phyloP scores from a whole-genome alignment of 805 yeast species.

The Trichomonascus vanleenenianus region DNA sequence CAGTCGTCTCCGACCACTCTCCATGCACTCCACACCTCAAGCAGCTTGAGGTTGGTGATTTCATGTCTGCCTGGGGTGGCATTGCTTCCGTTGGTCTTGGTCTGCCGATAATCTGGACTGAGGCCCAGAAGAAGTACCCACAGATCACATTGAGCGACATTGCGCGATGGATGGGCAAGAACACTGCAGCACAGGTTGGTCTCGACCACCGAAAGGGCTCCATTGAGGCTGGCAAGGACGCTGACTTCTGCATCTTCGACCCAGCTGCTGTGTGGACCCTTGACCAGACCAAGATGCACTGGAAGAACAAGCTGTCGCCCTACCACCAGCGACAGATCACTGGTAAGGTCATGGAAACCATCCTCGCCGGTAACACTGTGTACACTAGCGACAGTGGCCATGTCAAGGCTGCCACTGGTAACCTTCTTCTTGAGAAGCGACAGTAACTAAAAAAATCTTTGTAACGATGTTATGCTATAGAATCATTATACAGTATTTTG shows the following conservation, averaged over 20 bases:
- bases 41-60: slow-evolving; percentile 75
- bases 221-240: slow-evolving; percentile 70
- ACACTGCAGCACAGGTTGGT: slow-evolving; percentile 84
- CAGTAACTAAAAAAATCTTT: not conserved
- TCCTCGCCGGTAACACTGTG: slow-evolving; percentile 67
- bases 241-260: slow-evolving; percentile 82
- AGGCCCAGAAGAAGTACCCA: slow-evolving; percentile 36
- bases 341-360: slow-evolving; percentile 75
- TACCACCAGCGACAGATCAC: slow-evolving; percentile 61
- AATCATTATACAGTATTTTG: no score
- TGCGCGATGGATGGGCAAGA: slow-evolving; percentile 69
- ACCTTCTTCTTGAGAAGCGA: slow-evolving; percentile 54
- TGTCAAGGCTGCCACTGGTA: slow-evolving; percentile 49
- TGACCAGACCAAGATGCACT: slow-evolving; percentile 35
- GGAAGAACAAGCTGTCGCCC: slow-evolving; percentile 85
- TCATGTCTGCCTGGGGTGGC: slow-evolving; percentile 95
- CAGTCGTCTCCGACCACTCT: slow-evolving; percentile 92
- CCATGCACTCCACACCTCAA: slow-evolving; percentile 93
- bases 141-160: slow-evolving; percentile 49
- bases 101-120: slow-evolving; percentile 71
- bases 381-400: slow-evolving; percentile 50
- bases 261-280: slow-evolving; percentile 42
- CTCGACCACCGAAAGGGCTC: slow-evolving; percentile 63
- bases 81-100: slow-evolving; percentile 91
- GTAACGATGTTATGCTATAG: no score